A percentile compares a stretch with the other conserved stretches of the same genome.
phyloP scores from a whole-genome alignment of 768 basidiomycete species.

The Tricholoma furcatifolium region DNA sequence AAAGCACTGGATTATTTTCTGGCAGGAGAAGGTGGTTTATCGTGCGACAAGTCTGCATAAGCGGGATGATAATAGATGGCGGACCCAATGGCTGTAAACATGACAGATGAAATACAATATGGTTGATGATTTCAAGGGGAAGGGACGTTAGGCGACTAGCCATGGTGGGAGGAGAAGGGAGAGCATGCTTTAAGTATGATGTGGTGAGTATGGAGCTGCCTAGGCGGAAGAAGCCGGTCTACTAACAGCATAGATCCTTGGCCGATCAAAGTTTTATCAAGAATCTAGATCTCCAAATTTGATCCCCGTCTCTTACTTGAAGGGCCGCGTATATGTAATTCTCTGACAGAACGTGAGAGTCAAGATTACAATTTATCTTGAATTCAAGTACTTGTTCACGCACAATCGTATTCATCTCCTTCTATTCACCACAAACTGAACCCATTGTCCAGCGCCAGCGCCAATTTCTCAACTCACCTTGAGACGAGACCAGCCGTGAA shows the following conservation, averaged over 20 bases:
- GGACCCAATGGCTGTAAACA: conserved; percentile 42
- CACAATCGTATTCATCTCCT: no score
- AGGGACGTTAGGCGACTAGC: conserved; percentile 2
- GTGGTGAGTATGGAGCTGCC: neutral
- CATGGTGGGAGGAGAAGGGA: neutral
- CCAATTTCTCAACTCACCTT: no score
- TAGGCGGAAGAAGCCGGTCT: conserved; percentile 1
- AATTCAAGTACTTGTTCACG: no score
- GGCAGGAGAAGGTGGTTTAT: conserved; percentile 36
- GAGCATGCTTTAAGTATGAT: neutral
- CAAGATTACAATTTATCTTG: no score
- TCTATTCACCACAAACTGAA: no score
- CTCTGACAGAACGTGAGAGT: no score
- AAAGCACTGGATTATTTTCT: conserved; percentile 37
- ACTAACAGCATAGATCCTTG: neutral
- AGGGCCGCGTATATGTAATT: no score
- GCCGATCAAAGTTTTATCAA: neutral
- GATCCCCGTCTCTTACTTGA: no score
- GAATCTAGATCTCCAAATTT: no score
- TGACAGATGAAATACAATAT: conserved; percentile 50
- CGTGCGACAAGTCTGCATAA: conserved; percentile 43
- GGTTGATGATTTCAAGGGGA: conserved; percentile 21
- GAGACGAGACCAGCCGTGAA: no score
- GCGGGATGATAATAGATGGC: conserved; percentile 45
- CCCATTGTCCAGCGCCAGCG: no score